phyloP scores from a whole-genome alignment of 768 basidiomycete species.

The Baorangia bicolor region DNA sequence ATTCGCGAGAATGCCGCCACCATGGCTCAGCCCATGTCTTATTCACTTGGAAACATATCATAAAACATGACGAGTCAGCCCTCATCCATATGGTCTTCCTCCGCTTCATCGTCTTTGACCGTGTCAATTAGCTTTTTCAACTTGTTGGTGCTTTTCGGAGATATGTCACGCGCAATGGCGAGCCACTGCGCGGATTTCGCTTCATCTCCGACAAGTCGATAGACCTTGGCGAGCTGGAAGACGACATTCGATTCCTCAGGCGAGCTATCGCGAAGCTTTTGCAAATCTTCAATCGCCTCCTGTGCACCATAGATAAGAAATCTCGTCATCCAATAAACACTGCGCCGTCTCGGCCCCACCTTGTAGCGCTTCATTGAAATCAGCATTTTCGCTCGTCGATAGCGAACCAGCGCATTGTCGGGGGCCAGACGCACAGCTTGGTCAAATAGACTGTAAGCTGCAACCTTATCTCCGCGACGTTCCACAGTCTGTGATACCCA shows the following conservation, averaged over 20 bases:
- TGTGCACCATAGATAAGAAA: slow-evolving; percentile 38
- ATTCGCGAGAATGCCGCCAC: slow-evolving; percentile 26
- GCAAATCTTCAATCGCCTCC: slow-evolving; percentile 80
- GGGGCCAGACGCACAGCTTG: slow-evolving; percentile 77
- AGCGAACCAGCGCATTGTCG: slow-evolving; percentile 90
- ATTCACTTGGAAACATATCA: slow-evolving; percentile 5
- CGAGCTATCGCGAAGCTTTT: slow-evolving; percentile 73
- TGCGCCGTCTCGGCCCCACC: slow-evolving; percentile 48
- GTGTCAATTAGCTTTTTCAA: slow-evolving; percentile 77
- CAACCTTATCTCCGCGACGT: slow-evolving; percentile 72
- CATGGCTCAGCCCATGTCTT: slow-evolving; percentile 1
- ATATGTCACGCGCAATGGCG: slow-evolving; percentile 88
- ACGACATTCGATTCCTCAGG: slow-evolving; percentile 97
- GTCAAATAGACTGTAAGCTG: slow-evolving; percentile 78
- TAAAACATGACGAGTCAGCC: slow-evolving; percentile 42
- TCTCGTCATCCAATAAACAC: slow-evolving; percentile 7
- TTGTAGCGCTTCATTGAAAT: slow-evolving; percentile 80
- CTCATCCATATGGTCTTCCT: slow-evolving; percentile 73
- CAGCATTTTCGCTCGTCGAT: slow-evolving; percentile 89
- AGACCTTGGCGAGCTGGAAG: slow-evolving; percentile 93
- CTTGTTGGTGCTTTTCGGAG: slow-evolving; percentile 86
- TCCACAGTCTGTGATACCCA: slow-evolving; percentile 72
- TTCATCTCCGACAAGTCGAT: slow-evolving; percentile 76
- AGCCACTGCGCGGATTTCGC: slow-evolving; percentile 81
- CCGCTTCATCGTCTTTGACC: slow-evolving; percentile 55